phyloP scores from a whole-genome alignment of 2,329 filamentous ascomycete genomes.

The Venturia effusa region DNA sequence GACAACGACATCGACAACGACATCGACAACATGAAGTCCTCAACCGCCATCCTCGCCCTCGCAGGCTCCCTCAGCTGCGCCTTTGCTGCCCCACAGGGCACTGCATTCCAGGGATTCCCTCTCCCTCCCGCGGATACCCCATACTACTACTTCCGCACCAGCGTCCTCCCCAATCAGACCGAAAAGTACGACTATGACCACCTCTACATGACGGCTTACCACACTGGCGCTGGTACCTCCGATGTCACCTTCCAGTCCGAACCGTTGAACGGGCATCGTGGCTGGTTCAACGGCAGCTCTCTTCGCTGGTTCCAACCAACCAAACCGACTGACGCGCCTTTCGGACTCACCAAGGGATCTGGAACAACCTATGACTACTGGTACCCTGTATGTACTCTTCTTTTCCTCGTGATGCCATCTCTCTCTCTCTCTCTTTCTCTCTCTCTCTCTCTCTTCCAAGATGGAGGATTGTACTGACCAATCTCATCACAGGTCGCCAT shows the following conservation, averaged over 20 bases:
- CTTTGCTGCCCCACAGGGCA: neutral
- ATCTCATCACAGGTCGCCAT: neutral
- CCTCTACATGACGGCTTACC: constrained; percentile 28
- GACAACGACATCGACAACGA: neutral
- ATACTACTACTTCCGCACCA: constrained; percentile 1
- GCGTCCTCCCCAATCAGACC: neutral
- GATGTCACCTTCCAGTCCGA: constrained; percentile 24
- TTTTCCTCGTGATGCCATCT: neutral
- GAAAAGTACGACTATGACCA: constrained; percentile 21
- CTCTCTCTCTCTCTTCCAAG: too few species aligned
- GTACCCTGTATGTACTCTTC: neutral
- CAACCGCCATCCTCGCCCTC: neutral
- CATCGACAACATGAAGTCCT: neutral
- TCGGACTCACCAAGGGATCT: neutral
- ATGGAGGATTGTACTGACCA: too few species aligned
- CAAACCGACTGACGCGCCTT: neutral
- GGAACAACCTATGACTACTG: neutral
- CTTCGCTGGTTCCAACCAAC: neutral
- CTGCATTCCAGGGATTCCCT: neutral
- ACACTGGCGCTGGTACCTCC: constrained; percentile 30
- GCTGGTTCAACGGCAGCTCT: neutral
- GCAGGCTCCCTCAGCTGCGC: neutral
- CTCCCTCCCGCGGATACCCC: neutral
- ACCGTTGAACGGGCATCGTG: neutral
- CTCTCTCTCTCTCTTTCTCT: too few species aligned